Base-by-base conservation (phyloP, 306 rosid genomes). In the Citrullus mucosospermus region DNA sequence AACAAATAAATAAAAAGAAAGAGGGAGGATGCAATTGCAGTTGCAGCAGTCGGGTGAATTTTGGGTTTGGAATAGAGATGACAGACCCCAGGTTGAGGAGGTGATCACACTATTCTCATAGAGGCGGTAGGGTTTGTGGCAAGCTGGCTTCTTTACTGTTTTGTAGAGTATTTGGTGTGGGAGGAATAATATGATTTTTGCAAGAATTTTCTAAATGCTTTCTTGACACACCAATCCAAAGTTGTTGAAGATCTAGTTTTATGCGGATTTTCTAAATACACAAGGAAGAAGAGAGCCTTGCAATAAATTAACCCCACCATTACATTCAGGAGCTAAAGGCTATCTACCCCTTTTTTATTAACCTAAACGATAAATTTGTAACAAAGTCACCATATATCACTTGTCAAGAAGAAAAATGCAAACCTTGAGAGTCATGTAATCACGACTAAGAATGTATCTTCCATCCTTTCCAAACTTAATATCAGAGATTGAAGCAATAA, bases 401-500 rank as follows among this genome's bases (percentile, higher is more conserved):
- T 38, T 25, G 51, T 78, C 56, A 16, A 74, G 32, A 17, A 74
- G 30, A 81, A 53, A 16, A 58, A 50, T 30, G 28, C 3, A 56
- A 79, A 96, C 99, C 99, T 96, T 96, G 36, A 96, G 92, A 83
- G 97, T 90, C 99, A 96, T 96, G 84, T 96, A 96, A 85, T 96
- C 99, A 75, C 99, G 98, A 71, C 98, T 91, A 62, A 96, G 98
- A 79, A 96, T 85, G 84, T 96, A 87, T 87, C 97, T 91, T 78
- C 99, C 99, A 63, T 89, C 89, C 84, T 90, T 96, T 71, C 91
- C 90, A 82, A 96, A 96, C 84, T 93, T 96, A 66, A 96, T 93
- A 85, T 96, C 99, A 12, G 99, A 96, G 78, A 96, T 89, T 61
- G 99, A 96, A 68, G 99, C 99, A 84, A 96, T 96, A 73, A 96